Base-by-base conservation (phyloP, 495 filamentous ascomycete genomes). In the Neurospora sp. region DNA sequence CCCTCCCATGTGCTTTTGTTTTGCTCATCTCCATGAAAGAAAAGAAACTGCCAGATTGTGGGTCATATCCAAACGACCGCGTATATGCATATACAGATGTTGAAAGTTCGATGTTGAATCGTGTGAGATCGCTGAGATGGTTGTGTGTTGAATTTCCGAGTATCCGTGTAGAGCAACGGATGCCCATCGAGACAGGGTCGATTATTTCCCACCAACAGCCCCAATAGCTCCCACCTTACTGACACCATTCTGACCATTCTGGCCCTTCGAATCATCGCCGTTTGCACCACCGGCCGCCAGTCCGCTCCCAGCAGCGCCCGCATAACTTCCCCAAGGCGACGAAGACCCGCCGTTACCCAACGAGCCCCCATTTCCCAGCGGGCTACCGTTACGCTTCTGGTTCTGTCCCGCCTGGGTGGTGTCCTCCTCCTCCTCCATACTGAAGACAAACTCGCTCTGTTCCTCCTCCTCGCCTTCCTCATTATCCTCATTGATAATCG, bases 391-490 rank as follows among this genome's bases (percentile, higher is more conserved):
- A 69, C 79, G 74, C 20, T 81, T 80, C 18, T 82, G 76, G 68
- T 79, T 81, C 38, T 88, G 83, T 16, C 53, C 53, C 14, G 6
- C 53, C 14, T 66, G 53, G 53, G 27, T 18, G 3, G 80, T 79
- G 1, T 89, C 88, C 68, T 89, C 88, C 73, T 92, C 91, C 71
- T 92, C 91, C 76, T 93, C 92, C 91, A 94, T 93, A 41, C 86
- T 89, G 73, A 94, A 94, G n/a, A 94, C 91, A 69, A 92, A 86
- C 37, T 92, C 89, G 22, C 87, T 83, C 71, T 91, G 89, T 75
- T 94, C 92, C 74, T 91, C 89, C 69, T 93, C 91, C 27, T 66
- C 53, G 0, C 22, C 53, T 35, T 27, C 53, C 12, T 66, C 53
- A 2, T 66, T 66, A 35, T 9, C 27, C 53, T 66, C 53, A 14